Percentiles rank a stretch among this genome's conserved stretches.
Conservation (phyloP, 148 eudicot genomes). For the Diospyros kaki region DNA sequence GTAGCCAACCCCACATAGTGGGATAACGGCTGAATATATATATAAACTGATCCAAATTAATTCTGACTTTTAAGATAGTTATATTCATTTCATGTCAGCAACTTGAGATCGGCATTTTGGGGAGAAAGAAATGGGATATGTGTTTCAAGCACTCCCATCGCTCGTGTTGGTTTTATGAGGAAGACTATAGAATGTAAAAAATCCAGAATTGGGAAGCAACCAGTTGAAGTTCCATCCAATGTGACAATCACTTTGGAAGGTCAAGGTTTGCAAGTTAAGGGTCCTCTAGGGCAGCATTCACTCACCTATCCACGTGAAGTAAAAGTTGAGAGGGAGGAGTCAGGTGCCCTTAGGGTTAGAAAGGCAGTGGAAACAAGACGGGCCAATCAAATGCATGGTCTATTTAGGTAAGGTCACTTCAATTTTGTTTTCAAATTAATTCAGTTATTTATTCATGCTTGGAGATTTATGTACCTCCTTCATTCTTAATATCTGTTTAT, state of each 20-base stretch:
- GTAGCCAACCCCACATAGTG: too few species aligned
- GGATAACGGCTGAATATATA: too few species aligned
- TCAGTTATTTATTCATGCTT: not conserved
- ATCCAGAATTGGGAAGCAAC: conserved; percentile 92
- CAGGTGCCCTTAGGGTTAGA: conserved; percentile 57
- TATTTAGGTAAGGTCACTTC: conserved; percentile 56
- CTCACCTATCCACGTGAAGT: conserved; percentile 82
- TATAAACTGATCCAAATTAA: not conserved
- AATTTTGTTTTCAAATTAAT: not conserved
- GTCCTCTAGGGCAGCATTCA: conserved; percentile 88
- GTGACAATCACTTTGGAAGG: conserved; percentile 69
- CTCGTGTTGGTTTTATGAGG: conserved; percentile 37
- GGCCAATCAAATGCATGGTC: conserved; percentile 96
- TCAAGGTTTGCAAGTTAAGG: conserved; percentile 71
- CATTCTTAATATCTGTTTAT: not conserved
- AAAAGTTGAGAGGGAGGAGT: conserved; percentile 57
- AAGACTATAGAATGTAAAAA: conserved; percentile 73
- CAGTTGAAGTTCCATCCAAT: conserved; percentile 75
- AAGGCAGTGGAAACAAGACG: conserved; percentile 79
- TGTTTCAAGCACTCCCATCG: conserved; percentile 31
- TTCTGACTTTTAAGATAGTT: too few species aligned
- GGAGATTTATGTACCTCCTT: not conserved
- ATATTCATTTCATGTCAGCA: conserved; percentile 36
- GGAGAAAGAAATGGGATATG: conserved; percentile 45
- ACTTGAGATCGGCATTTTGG: conserved; percentile 47